phyloP scores from a whole-genome alignment of 306 rosid genomes.

The Cucurbita ficifolia region DNA sequence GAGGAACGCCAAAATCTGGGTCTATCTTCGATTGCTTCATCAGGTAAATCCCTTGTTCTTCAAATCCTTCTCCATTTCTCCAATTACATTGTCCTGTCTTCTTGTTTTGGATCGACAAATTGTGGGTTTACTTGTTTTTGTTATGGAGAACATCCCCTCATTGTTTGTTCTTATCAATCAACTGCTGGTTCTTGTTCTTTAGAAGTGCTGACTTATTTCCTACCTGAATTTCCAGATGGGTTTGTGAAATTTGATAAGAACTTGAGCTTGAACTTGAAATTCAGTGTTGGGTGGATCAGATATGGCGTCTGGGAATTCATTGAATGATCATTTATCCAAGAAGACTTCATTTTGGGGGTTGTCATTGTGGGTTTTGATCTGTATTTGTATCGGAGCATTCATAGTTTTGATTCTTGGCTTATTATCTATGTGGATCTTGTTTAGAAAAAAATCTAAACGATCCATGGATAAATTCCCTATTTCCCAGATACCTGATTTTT shows the following conservation, averaged over 20 bases:
- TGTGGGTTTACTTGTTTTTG: constrained; percentile 21
- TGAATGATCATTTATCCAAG: constrained; percentile 53
- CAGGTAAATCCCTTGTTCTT: constrained; percentile 54
- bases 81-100: constrained; percentile 7
- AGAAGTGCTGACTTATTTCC: neutral
- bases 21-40: constrained; percentile 32
- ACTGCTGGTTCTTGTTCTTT: neutral
- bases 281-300: constrained; percentile 14
- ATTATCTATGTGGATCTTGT: constrained; percentile 61
- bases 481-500: constrained; percentile 60
- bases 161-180: neutral
- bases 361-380: constrained; percentile 68
- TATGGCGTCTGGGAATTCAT: constrained; percentile 45
- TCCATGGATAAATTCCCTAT: constrained; percentile 34
- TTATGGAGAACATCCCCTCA: neutral
- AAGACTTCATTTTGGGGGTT: constrained; percentile 57
- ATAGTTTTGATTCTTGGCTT: constrained; percentile 62
- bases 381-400: constrained; percentile 68
- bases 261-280: constrained; percentile 17
- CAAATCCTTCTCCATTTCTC: constrained; percentile 11
- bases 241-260: constrained; percentile 17
- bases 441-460: constrained; percentile 60
- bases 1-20: constrained; percentile 42
- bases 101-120: constrained; percentile 39
- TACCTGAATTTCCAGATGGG: constrained; percentile 1